Conservation (phyloP, 2,329 filamentous ascomycete genomes). For the Aspergillus sp. region DNA sequence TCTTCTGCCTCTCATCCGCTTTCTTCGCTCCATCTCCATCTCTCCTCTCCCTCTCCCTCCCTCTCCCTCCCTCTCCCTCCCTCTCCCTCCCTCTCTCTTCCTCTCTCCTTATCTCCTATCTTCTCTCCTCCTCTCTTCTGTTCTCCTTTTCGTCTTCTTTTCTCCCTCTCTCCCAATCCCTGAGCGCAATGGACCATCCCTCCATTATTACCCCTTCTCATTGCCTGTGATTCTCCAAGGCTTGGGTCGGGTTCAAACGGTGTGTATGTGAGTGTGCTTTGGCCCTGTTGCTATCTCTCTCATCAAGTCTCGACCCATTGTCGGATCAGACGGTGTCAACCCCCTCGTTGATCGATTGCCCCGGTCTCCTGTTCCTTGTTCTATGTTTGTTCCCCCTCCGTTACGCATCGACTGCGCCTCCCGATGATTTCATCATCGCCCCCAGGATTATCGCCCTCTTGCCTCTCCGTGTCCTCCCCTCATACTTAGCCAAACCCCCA, state of each 20-base stretch:
- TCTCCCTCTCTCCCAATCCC: neutral
- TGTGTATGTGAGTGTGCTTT: constrained; percentile 1
- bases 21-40: constrained; percentile 7
- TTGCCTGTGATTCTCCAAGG: constrained; percentile 16
- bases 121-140: neutral
- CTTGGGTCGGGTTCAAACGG: constrained; percentile 14
- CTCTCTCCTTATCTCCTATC: neutral
- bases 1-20: constrained; percentile 1
- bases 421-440: neutral
- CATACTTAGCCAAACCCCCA: neutral
- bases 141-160: neutral
- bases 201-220: constrained; percentile 2
- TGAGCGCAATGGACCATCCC: constrained; percentile 10
- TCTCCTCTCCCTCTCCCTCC: constrained; percentile 3
- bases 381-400: neutral
- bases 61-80: constrained; percentile 5
- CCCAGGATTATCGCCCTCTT: neutral
- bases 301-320: constrained; percentile 5
- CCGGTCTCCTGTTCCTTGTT: no score
- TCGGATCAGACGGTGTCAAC: neutral
- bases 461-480: neutral
- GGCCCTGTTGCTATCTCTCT: neutral
- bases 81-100: constrained; percentile 6
- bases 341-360: neutral
- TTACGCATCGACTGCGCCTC: neutral